Percentiles rank a stretch among this genome's conserved stretches.
Evolutionary conservation across 192 early-diverging fungal genomes (phyloP).

Genomic region (Coemansia sp.): DNA sequence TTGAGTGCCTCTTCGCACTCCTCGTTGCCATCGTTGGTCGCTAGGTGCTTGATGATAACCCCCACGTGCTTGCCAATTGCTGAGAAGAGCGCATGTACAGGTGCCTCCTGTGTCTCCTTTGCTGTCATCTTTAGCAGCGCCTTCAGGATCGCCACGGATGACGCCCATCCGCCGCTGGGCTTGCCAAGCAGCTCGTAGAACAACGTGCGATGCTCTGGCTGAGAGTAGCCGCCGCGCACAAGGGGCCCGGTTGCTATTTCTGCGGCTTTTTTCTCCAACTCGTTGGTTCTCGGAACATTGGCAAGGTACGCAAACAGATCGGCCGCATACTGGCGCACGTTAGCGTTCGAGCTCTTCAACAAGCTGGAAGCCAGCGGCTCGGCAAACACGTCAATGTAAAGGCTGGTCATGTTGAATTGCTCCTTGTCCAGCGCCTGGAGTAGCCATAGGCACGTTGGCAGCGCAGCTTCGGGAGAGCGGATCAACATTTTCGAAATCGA

Average conservation of each 20-base stretch:
- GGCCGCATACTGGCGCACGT: slow-evolving; percentile 28
- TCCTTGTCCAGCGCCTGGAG: slow-evolving; percentile 61
- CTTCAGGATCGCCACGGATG: slow-evolving; percentile 58
- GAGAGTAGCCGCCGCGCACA: slow-evolving; percentile 59
- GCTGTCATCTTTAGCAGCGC: slow-evolving; percentile 65
- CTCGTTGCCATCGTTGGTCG: background rate
- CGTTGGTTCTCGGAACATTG: slow-evolving; percentile 27
- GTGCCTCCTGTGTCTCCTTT: slow-evolving; percentile 80
- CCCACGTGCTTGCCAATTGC: slow-evolving; percentile 62
- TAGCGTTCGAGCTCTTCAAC: slow-evolving; percentile 39
- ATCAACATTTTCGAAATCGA: slow-evolving; percentile 76
- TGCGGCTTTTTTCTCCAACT: slow-evolving; percentile 16
- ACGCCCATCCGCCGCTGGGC: slow-evolving; percentile 33
- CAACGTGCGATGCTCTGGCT: slow-evolving; percentile 69
- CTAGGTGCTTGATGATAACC: slow-evolving; percentile 45
- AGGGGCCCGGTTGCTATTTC: slow-evolving; percentile 39
- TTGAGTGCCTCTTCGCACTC: slow-evolving; percentile 43
- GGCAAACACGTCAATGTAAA: slow-evolving; percentile 66
- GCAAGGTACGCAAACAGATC: slow-evolving; percentile 34
- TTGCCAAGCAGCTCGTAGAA: slow-evolving; percentile 62
- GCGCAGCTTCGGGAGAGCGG: slow-evolving; percentile 82
- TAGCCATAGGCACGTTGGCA: slow-evolving; percentile 64
- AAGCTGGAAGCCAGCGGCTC: slow-evolving; percentile 39
- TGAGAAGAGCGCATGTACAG: slow-evolving; percentile 63
- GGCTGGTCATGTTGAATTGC: slow-evolving; percentile 57